Evolutionary conservation across 1,139 yeast species (phyloP).

Genomic region (Yamadazyma mexicana): DNA sequence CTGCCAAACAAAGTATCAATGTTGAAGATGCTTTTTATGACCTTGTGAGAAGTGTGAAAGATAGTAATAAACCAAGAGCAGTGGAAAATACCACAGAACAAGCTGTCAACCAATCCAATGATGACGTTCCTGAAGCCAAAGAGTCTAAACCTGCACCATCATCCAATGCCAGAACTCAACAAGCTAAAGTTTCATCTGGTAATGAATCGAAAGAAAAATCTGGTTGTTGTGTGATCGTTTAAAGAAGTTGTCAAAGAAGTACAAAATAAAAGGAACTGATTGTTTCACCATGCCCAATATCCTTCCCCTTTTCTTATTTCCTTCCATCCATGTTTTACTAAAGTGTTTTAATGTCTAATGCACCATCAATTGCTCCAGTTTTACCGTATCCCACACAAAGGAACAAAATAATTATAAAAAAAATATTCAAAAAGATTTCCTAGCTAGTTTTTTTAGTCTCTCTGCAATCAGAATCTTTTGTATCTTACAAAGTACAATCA

Average conservation of each 20-base stretch:
- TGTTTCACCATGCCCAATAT: neutral
- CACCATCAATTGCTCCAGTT: neutral
- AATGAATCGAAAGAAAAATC: constrained; percentile 36
- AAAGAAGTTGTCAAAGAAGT: no score
- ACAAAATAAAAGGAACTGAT: no score
- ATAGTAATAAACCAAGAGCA: constrained; percentile 15
- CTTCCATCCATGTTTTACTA: constrained; percentile 2
- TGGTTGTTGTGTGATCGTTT: constrained; percentile 50
- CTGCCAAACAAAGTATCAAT: constrained; percentile 90
- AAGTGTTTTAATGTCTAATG: neutral
- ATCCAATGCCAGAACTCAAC: constrained; percentile 15
- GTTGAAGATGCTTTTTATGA: constrained; percentile 91
- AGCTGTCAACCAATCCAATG: constrained; percentile 8
- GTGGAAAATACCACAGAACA: constrained; percentile 5
- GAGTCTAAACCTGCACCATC: constrained; percentile 10
- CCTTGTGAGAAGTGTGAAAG: constrained; percentile 60
- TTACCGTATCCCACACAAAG: neutral
- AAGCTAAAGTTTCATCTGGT: constrained; percentile 15
- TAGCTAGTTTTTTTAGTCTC: no score
- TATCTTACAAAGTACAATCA: constrained; percentile 10
- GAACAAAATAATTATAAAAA: neutral
- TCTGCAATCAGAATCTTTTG: neutral
- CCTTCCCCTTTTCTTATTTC: neutral
- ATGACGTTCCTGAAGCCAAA: constrained; percentile 7
- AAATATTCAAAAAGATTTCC: neutral